Evolutionary conservation across 1,284 basidiomycete genomes (phyloP).

Genomic region (Moesziomyces globuligerus): DNA sequence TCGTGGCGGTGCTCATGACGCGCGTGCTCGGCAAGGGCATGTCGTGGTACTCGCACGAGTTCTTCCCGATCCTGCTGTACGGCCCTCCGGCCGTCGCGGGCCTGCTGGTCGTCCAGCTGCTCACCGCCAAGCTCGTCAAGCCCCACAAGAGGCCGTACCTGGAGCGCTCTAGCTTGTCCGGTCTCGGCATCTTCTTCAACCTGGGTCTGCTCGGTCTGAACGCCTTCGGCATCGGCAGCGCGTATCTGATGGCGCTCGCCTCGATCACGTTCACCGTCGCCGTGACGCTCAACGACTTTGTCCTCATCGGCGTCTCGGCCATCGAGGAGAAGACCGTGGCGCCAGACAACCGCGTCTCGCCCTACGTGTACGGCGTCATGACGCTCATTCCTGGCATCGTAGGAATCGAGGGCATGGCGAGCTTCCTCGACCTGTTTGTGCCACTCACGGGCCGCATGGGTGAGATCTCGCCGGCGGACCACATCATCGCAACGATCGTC

Average conservation of each 20-base stretch:
- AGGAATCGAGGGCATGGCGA: constrained; percentile 77
- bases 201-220: constrained; percentile 69
- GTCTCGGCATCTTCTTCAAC: constrained; percentile 51
- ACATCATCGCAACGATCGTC: constrained; percentile 80
- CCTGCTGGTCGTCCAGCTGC: constrained; percentile 74
- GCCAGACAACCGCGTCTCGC: constrained; percentile 55
- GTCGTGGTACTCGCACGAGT: constrained; percentile 73
- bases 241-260: constrained; percentile 75
- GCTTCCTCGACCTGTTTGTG: constrained; percentile 85
- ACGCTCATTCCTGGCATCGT: constrained; percentile 74
- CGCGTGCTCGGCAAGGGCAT: constrained; percentile 73
- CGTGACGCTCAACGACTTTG: constrained; percentile 60
- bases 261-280: constrained; percentile 70
- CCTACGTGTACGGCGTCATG: constrained; percentile 50
- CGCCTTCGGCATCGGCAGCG: constrained; percentile 75
- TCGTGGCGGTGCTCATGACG: constrained; percentile 79
- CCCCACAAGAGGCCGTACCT: constrained; percentile 56
- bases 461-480: constrained; percentile 74
- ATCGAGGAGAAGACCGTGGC: constrained; percentile 53
- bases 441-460: constrained; percentile 77
- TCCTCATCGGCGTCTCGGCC: constrained; percentile 47
- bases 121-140: constrained; percentile 73
- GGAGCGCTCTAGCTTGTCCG: constrained; percentile 58
- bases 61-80: constrained; percentile 79
- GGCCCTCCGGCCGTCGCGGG: constrained; percentile 75